Base-by-base conservation (phyloP, 768 basidiomycete species). In the Termitomyces eurrhizus region DNA sequence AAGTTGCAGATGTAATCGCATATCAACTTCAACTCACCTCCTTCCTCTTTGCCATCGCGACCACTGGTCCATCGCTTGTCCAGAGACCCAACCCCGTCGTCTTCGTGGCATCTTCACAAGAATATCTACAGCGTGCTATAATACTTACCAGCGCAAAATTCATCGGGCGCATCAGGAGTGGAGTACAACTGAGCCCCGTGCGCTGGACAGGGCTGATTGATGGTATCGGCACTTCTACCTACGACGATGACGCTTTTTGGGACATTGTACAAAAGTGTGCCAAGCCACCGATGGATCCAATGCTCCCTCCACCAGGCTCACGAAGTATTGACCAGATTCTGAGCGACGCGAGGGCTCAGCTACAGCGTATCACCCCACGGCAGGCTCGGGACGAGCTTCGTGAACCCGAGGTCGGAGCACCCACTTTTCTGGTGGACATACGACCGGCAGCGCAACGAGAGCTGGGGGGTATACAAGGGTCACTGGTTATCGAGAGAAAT, bases 351-450 rank as follows among this genome's bases (percentile, higher is more conserved):
- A 83, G 90, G 4, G 79, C 88, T 0, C 81, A 82, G 36, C 77
- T 92, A 2, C 82, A 89, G 60, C 81, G 91, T 7, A 72, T 92
- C 57, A 80, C 81, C 0, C 81, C 89, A 0, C 68, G 66, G 18
- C 77, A 88, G 64, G 89, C 90, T 0, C 83, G 79, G 68, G 77
- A 79, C 1, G 84, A 89, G 65, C 78, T 91, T 7, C 77, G 79
- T 35, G 80, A 82, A 44, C 74, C 79, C 6, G 73, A 77, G 32
- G 76, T 81, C 42, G 78, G 75, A 4, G 84, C 83, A 44, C 89
- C 90, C 1, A 86, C 85, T 1, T 81, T 92, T 57, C 77, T 93
- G 45, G 90, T 93, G 7, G 91, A 92, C 69, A 91, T 92, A 55
- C 85, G 91, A 7, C 82, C 89, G 0, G 81, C 77, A 42, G 79